Percentiles rank a stretch among this genome's conserved stretches.
Conservation (phyloP, 1,139 yeast genomes). For the Meyerozyma athensensis region DNA sequence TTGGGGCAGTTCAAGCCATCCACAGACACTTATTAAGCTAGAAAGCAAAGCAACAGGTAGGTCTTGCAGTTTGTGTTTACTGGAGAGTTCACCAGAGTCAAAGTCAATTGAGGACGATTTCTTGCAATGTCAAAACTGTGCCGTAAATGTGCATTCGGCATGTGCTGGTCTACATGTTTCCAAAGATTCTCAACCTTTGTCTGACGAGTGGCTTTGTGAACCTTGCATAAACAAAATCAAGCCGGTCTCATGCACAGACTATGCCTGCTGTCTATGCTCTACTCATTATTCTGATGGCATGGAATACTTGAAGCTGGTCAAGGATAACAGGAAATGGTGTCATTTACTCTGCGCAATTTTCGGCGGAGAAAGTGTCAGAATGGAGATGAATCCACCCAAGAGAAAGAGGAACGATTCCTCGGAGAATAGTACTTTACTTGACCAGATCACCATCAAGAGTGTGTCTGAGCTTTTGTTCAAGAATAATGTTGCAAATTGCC, state of each 20-base stretch:
- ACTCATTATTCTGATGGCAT: slow-evolving; percentile 42
- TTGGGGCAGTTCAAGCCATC: background rate
- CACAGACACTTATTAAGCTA: no score
- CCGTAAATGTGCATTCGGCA: slow-evolving; percentile 61
- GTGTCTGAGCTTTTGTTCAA: slow-evolving; percentile 26
- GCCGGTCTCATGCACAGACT: slow-evolving; percentile 54
- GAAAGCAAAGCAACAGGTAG: background rate
- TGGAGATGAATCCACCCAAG: slow-evolving; percentile 3
- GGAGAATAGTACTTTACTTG: slow-evolving; percentile 9
- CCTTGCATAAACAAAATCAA: slow-evolving; percentile 68
- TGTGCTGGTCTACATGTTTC: slow-evolving; percentile 58
- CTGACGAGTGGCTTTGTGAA: slow-evolving; percentile 80
- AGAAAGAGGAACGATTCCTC: slow-evolving; percentile 4
- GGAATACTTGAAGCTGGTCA: slow-evolving; percentile 70
- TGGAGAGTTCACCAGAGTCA: background rate
- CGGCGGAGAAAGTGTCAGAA: slow-evolving; percentile 11
- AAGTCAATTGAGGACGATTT: slow-evolving; percentile 20
- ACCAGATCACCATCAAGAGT: slow-evolving; percentile 23
- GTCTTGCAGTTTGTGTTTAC: background rate
- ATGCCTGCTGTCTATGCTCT: slow-evolving; percentile 66
- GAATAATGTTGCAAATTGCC: slow-evolving; percentile 20
- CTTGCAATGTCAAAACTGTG: slow-evolving; percentile 64
- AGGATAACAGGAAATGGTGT: slow-evolving; percentile 66
- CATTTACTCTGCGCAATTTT: slow-evolving; percentile 75
- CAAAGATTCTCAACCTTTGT: slow-evolving; percentile 21